Evolutionary conservation across 1,284 basidiomycete genomes (phyloP).

Genomic region (Polyporus tsugae): DNA sequence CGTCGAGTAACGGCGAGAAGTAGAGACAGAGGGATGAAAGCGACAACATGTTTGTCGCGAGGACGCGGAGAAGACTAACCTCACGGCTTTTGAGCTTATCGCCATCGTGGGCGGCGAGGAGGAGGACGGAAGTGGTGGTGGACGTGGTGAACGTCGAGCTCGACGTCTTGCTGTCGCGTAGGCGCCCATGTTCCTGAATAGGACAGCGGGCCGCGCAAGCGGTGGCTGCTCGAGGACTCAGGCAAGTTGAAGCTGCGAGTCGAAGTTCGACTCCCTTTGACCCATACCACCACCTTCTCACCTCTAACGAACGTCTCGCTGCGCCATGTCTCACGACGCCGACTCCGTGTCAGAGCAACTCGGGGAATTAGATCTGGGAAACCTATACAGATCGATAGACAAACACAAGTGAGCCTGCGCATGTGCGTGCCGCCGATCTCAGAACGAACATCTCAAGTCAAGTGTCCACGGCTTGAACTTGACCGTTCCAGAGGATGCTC

Average conservation of each 20-base stretch:
- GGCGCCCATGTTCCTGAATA: background rate
- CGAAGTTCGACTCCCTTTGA: background rate
- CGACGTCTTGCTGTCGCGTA: constrained; percentile 9
- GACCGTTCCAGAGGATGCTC: constrained; percentile 77
- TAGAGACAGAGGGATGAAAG: constrained; percentile 13
- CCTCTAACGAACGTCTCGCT: background rate
- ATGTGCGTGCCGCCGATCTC: constrained; percentile 23
- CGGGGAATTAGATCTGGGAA: constrained; percentile 55
- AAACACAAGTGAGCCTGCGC: constrained; percentile 69
- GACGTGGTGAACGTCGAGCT: constrained; percentile 1
- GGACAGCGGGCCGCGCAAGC: constrained; percentile 14
- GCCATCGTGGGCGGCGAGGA: constrained; percentile 20
- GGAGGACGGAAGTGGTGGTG: background rate
- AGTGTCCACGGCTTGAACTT: constrained; percentile 85
- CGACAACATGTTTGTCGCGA: constrained; percentile 20
- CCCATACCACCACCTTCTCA: constrained; percentile 11
- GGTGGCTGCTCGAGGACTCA: background rate
- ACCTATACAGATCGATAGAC: constrained; percentile 71
- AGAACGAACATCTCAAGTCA: constrained; percentile 36
- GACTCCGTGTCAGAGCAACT: constrained; percentile 32
- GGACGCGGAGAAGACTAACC: constrained; percentile 15
- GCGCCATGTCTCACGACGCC: constrained; percentile 23
- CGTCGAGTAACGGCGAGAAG: constrained; percentile 24
- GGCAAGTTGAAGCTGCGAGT: background rate
- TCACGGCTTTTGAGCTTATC: constrained; percentile 23